Evolutionary conservation across 306 rosid genomes (phyloP), one percentile per base, ranked within the genome.

Genomic region (Phaseolus lunatus): DNA sequence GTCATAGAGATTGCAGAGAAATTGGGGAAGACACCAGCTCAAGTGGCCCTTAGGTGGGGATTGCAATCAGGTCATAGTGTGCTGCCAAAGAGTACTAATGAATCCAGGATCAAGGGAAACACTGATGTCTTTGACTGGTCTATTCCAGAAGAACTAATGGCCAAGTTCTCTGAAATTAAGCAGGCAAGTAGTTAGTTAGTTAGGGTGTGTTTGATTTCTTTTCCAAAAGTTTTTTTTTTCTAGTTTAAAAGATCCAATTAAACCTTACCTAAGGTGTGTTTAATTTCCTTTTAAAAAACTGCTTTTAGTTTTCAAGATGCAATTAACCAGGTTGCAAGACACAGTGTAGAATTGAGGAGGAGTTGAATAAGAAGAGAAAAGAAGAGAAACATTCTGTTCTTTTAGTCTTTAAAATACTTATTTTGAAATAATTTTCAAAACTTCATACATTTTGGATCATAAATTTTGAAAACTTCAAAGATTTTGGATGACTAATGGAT

Each of bases 41-140:
- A 93, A 67, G 94, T 90, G 15, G 92, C 89, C 61, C 91, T 90
- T 72, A 64, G 93, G 2, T 93, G 96, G 96, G 94, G 96, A 4
- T 19, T 93, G 2, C 92, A 90, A 85, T 64, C 67, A 24, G 97
- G 94, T 54, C 96, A 93, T 35, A 88, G 91, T 73, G 80, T 90
- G n/a, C 79, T 93, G 26, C 96, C 96, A 33, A 93, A 93, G 86
- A 90, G 96, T 78, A 50, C 89, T 14, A 89, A 43, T 19, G 85
- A 86, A 50, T 49, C 62, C 12, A 93, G 90, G 56, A 83, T 92
- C 57, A 74, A 74, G 67, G 81, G 79, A 70, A 93, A 93, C 14
- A 77, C 86, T 18, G 84, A 84, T 53, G 44, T 93, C 10, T 82
- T 86, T 16, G 84, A 85, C 26, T 93, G 98, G 96, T 85, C 84